Conservation (phyloP, 345 rosid species). For the Syzygium aromaticum region DNA sequence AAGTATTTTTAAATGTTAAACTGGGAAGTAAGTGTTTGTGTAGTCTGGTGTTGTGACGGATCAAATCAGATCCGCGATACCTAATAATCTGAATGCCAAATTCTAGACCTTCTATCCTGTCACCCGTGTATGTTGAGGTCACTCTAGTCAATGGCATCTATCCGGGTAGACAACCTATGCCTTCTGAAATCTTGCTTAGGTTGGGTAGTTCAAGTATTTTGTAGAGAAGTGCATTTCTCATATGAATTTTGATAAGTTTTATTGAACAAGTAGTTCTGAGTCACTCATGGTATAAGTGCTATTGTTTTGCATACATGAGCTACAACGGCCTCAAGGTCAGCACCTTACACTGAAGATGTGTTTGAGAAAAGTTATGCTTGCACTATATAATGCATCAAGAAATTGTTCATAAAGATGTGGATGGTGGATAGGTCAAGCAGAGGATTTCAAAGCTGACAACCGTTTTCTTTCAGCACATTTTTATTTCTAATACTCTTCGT, state of each 20-base stretch:
- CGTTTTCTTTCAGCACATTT: neutral
- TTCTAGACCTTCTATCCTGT: neutral
- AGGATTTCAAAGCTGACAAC: neutral
- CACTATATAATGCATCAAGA: neutral
- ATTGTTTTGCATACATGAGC: neutral
- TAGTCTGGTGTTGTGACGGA: neutral
- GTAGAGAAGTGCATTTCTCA: neutral
- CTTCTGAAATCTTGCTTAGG: neutral
- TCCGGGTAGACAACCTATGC: neutral
- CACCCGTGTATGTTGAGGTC: neutral
- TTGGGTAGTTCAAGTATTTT: neutral
- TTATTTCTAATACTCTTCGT: neutral
- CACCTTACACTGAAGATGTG: neutral
- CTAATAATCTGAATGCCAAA: neutral
- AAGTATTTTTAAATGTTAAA: neutral
- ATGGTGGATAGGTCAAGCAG: neutral
- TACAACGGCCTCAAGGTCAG: neutral
- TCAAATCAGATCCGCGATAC: neutral
- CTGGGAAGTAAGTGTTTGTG: neutral
- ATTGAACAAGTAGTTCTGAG: neutral
- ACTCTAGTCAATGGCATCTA: neutral
- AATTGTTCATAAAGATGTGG: neutral
- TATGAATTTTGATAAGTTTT: neutral
- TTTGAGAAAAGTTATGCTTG: neutral
- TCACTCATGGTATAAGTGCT: neutral